A percentile compares a stretch with the other conserved stretches of the same genome.
Evolutionary conservation across 2,329 filamentous ascomycete genomes (phyloP).

Genomic region (Colletotrichum shisoi): DNA sequence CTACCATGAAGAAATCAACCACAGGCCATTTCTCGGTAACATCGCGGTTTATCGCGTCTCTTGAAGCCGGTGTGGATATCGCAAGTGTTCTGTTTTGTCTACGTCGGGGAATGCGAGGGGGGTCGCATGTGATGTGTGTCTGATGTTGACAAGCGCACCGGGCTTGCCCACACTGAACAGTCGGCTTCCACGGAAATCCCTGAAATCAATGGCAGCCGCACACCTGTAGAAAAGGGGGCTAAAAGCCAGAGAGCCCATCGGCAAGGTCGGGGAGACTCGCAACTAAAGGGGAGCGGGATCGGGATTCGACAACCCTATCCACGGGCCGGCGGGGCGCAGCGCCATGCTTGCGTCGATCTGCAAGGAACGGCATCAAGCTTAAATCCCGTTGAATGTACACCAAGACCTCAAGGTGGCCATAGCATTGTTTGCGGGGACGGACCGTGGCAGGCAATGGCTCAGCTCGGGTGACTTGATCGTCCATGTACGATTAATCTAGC

Average conservation of each 20-base stretch:
- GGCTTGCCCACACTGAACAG: neutral
- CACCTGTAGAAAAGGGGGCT: neutral
- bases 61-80: neutral
- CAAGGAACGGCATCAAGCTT: slow-evolving; percentile 22
- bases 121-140: neutral
- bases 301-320: neutral
- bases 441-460: too few relatives aligned
- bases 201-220: neutral
- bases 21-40: neutral
- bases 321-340: neutral
- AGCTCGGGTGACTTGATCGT: slow-evolving; percentile 7
- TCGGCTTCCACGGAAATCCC: neutral
- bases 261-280: neutral
- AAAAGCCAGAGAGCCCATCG: neutral
- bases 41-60: neutral
- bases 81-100: neutral
- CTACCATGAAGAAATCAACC: too few relatives aligned
- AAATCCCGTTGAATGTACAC: slow-evolving; percentile 4
- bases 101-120: neutral
- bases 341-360: slow-evolving; percentile 17
- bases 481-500: neutral
- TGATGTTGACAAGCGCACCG: neutral
- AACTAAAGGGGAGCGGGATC: neutral
- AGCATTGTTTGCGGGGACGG: slow-evolving; percentile 1
- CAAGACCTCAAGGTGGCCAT: neutral